Base-by-base conservation (phyloP, 1,139 yeast genomes). In the Yamadazyma triangularis region DNA sequence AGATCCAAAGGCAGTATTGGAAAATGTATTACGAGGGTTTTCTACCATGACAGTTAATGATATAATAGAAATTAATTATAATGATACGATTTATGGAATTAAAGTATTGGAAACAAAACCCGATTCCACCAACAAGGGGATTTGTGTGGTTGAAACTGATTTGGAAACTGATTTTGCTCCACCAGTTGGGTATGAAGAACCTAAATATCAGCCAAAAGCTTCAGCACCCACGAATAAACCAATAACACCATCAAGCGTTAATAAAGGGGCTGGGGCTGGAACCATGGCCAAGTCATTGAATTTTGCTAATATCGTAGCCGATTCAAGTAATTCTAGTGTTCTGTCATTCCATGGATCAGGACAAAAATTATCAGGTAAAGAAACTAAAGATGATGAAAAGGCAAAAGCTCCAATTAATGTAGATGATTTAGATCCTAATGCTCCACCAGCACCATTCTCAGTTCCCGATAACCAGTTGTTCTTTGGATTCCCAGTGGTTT, bases 151-250 rank as follows among this genome's bases (percentile, higher is more conserved):
- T 20, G 99, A 93, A 52, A 93, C 98, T 0, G 98, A 93, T 63
- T 70, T 93, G 42, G 95, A 86, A 39, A 95, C 96, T 0, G 99
- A 93, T 52, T 93, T 93, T 64, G 98, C 97, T 2, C 95, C 98
- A 4, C 99, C 98, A 0, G 96, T 91, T 4, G 99, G 99, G 0
- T 93, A 93, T 50, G 96, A 86, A 18, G 98, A 91, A 51, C 95
- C 95, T 1, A 83, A 78, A 44, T 77, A 77, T 42, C 60, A 51
- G 28, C 72, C 71, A 6, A 47, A 50, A 30, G 51, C 47, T 0
- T 45, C 55, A 13, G 64, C 64, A 35, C 64, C 75, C 2, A 45
- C 60, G 0, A 27, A 23, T 7, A 59, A 45, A 14, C 56, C 66
- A 9, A 63, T 63, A 20, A 52, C 56, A 22, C 68, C 70, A 2